Base-by-base conservation (phyloP, 495 filamentous ascomycete genomes). In the Monascus purpureus region DNA sequence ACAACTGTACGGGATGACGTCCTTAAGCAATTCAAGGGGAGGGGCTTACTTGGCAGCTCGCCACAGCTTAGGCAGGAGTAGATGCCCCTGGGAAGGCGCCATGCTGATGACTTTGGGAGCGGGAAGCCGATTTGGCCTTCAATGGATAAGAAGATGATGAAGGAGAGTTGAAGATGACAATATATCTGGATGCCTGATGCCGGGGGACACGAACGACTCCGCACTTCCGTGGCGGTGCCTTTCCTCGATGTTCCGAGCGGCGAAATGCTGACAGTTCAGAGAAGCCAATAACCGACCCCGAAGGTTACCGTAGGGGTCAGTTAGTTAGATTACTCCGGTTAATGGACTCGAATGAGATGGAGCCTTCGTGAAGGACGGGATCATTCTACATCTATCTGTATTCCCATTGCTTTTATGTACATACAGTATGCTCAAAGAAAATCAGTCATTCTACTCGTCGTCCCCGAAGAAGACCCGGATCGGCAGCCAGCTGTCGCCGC, bases 381-480 rank as follows among this genome's bases (percentile, higher is more conserved):
- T n/a, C n/a, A n/a, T n/a, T n/a, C n/a, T n/a, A n/a, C n/a, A n/a
- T n/a, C n/a, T n/a, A n/a, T n/a, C n/a, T n/a, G n/a, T n/a, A n/a
- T n/a, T n/a, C n/a, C n/a, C n/a, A n/a, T n/a, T n/a, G n/a, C n/a
- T n/a, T n/a, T n/a, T n/a, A n/a, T n/a, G n/a, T n/a, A n/a, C n/a
- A n/a, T n/a, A n/a, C n/a, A n/a, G n/a, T n/a, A n/a, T n/a, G n/a
- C n/a, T n/a, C n/a, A n/a, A n/a, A n/a, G n/a, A n/a, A n/a, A n/a
- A n/a, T n/a, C n/a, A n/a, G n/a, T n/a, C n/a, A n/a, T n/a, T n/a
- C n/a, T 70, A 82, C 55, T 87, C 81, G 42, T 85, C 84, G 52
- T 87, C 81, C 7, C 82, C 83, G 53, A 84, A 84, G 69, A 90
- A 90, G 6, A 88, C 80, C 69, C 79, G 80, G 18, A 83, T 45